Conservation (phyloP, 2,329 filamentous ascomycete species). For the Cladosporium sp. region DNA sequence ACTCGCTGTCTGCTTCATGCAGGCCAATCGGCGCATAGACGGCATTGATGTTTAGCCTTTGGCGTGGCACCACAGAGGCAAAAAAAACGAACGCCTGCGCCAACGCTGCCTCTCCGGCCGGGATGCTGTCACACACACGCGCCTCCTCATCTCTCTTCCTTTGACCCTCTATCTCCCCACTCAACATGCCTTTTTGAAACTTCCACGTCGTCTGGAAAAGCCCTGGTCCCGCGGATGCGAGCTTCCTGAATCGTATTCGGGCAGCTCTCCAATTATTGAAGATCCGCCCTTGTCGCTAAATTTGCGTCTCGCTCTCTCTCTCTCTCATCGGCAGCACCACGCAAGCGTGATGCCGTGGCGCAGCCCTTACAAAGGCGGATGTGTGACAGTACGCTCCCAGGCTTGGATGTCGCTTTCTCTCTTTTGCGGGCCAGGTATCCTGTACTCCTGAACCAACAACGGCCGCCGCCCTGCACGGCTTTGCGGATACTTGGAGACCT, state of each 20-base stretch:
- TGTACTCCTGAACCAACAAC: conserved; percentile 10
- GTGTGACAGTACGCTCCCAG: conserved; percentile 2
- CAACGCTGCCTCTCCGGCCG: background rate
- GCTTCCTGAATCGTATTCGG: conserved; percentile 11
- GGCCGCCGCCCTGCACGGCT: conserved; percentile 6
- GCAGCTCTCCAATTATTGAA: conserved; percentile 4
- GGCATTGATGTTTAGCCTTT: background rate
- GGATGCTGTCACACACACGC: background rate
- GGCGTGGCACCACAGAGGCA: conserved; percentile 5
- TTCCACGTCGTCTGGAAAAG: background rate
- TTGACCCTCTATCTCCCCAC: conserved; percentile 7
- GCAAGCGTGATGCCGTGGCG: conserved; percentile 12
- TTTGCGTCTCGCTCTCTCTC: too few species aligned
- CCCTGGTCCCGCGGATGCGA: conserved; percentile 11
- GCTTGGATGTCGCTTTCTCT: background rate
- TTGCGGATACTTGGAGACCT: conserved; percentile 5
- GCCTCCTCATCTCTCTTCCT: background rate
- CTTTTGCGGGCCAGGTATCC: conserved; percentile 10
- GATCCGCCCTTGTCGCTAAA: conserved; percentile 10
- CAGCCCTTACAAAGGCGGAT: background rate
- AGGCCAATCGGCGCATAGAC: background rate
- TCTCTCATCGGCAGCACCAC: conserved; percentile 7
- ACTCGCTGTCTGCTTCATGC: background rate
- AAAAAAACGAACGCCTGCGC: background rate
- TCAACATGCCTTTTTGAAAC: background rate